Evolutionary conservation across 2,329 filamentous ascomycete species (phyloP), one percentile per base, ranked within the genome.

Genomic region (Niveomyces coronatus): DNA sequence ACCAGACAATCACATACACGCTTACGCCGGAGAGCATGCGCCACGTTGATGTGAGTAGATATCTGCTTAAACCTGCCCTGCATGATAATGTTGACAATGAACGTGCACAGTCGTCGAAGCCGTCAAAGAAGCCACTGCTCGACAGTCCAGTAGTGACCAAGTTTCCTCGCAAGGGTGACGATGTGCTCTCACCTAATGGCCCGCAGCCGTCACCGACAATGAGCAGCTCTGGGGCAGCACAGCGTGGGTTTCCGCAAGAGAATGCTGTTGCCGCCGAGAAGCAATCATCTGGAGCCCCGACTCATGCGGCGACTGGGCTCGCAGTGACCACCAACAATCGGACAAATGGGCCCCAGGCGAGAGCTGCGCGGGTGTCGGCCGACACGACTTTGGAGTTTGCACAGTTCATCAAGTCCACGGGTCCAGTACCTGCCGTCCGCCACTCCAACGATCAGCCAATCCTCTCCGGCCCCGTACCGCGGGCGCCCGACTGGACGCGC

Each of bases 341-440:
- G 3, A 40, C 24, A 44, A 23, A 34, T 17, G 50, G 48, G 17
- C 43, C 55, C 9, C 33, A 48, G 24, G 76, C 86, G 17, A 74
- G 87, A 45, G 87, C 94, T 47, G 79, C 86, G 2, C 74, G 82
- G 44, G 67, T 83, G 8, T 70, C 76, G 9, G 67, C 70, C 5
- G 82, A 88, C 44, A 85, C 85, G 0, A 75, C 82, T 8, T 70
- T 78, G 31, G 88, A 94, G 50, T 85, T 95, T 61, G 84, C 86
- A 16, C 82, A 93, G 42, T 95, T 94, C 55, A 85, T 94, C 51
- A 81, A 85, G 43, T 84, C 82, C 1, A 94, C 86, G 20, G 86
- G 85, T 2, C 40, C 40, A 3, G 14, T 26, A 13, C 54, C 68
- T n/a, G 63, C 60, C 8, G 49, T 61, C 30, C 60, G 60, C 39